These are phyloP conservation scores for Aspergillus sp. DNA, from an alignment of 2,329 filamentous ascomycete species.

Conservation along the genomic window DNA sequence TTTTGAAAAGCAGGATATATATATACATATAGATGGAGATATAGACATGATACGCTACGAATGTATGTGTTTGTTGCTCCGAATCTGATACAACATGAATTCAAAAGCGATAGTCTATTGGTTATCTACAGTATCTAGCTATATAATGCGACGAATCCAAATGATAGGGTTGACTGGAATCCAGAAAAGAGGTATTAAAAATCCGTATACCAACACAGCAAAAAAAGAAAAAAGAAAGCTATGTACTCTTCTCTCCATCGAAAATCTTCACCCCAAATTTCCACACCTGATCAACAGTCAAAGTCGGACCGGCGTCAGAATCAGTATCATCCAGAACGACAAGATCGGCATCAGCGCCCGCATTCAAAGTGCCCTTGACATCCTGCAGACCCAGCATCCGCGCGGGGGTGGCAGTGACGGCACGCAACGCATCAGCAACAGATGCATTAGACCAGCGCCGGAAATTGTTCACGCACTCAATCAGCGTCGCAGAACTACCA, in stretches of 20 bases:
- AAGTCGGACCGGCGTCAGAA: slow-evolving; percentile 23
- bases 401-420: slow-evolving; percentile 35
- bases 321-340: slow-evolving; percentile 32
- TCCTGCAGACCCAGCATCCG: slow-evolving; percentile 32
- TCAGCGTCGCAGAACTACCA: slow-evolving; percentile 50
- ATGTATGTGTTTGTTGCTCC: not conserved
- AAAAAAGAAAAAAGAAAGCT: slow-evolving; percentile 10
- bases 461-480: slow-evolving; percentile 41
- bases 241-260: slow-evolving; percentile 26
- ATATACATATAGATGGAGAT: not conserved
- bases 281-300: slow-evolving; percentile 39
- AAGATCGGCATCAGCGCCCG: slow-evolving; percentile 37
- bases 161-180: not conserved
- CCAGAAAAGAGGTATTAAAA: not conserved
- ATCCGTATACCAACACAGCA: slow-evolving; percentile 9
- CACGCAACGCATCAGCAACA: slow-evolving; percentile 34
- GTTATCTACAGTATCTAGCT: not conserved
- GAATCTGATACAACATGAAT: not conserved
- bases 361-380: slow-evolving; percentile 33
- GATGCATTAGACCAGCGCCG: slow-evolving; percentile 34
- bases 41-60: not conserved
- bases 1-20: not conserved
- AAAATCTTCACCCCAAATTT: slow-evolving; percentile 37
- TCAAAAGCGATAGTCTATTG: not conserved
- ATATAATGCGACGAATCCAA: not conserved